Percentiles rank a stretch among this genome's conserved stretches.
Evolutionary conservation across 164 flowering plant species (phyloP).

Genomic region (Magnolia kwangsiensis): DNA sequence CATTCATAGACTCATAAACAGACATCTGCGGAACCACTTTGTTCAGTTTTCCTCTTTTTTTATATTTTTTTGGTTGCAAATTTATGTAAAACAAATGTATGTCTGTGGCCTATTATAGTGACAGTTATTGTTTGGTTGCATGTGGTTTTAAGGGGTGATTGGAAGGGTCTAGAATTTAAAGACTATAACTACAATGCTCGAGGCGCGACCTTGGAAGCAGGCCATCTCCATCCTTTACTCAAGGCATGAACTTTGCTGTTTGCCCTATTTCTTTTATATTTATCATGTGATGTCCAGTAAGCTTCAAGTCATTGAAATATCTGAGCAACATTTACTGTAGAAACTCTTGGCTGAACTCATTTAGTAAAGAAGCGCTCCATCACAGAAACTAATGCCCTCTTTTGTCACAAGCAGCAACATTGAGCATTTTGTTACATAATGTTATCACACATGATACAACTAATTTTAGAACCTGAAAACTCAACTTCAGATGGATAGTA

Average conservation of each 20-base stretch:
- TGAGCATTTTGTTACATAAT: background rate
- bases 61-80: background rate
- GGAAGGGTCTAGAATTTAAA: constrained; percentile 82
- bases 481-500: too few relatives aligned
- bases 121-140: background rate
- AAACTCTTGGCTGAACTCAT: too few relatives aligned
- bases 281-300: background rate
- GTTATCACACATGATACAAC: background rate
- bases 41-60: too few relatives aligned
- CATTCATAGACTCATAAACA: too few relatives aligned
- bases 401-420: too few relatives aligned
- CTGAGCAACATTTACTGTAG: too few relatives aligned
- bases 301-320: too few relatives aligned
- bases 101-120: background rate
- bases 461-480: background rate
- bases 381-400: too few relatives aligned
- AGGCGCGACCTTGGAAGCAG: constrained; percentile 68
- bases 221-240: constrained; percentile 88
- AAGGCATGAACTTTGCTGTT: constrained; percentile 47
- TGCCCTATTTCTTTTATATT: background rate
- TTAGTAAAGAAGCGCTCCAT: too few relatives aligned
- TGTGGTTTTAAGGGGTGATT: constrained; percentile 62
- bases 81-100: background rate
- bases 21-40: too few relatives aligned
- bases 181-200: constrained; percentile 84